These are phyloP conservation scores for Pythium folliculosum DNA, from an alignment of 352 stramenopile species.

Conservation along the genomic window DNA sequence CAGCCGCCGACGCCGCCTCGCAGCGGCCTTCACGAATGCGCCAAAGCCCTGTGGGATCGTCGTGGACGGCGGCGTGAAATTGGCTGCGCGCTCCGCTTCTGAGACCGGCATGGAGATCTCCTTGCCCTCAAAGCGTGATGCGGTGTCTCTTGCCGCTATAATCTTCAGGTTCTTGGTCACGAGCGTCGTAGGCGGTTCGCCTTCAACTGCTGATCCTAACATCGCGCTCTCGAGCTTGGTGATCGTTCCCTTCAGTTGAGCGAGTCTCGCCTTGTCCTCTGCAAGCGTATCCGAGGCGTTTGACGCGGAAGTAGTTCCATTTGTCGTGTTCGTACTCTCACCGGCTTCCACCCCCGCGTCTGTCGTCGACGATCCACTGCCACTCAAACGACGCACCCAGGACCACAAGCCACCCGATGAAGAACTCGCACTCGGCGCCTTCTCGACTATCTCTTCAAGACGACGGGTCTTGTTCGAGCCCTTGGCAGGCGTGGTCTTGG, in stretches of 20 bases:
- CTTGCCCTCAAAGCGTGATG: slow-evolving; percentile 44
- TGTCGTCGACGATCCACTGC: slow-evolving; percentile 5
- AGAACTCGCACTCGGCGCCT: slow-evolving; percentile 7
- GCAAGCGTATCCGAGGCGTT: slow-evolving; percentile 28
- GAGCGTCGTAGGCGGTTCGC: slow-evolving; percentile 52
- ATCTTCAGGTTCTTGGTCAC: slow-evolving; percentile 70
- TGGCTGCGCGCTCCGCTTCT: slow-evolving; percentile 45
- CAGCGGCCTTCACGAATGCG: slow-evolving; percentile 31
- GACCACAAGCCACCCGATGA: slow-evolving; percentile 21
- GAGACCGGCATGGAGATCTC: slow-evolving; percentile 42
- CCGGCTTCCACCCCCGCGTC: not conserved
- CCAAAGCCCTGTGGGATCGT: slow-evolving; percentile 55
- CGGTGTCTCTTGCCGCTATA: slow-evolving; percentile 43
- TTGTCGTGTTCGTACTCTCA: not conserved
- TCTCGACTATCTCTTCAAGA: slow-evolving; percentile 6
- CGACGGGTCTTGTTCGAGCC: slow-evolving; percentile 3
- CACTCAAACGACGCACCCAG: slow-evolving; percentile 15
- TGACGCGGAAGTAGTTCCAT: slow-evolving; percentile 6
- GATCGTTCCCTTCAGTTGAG: slow-evolving; percentile 50
- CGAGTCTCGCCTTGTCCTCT: slow-evolving; percentile 36
- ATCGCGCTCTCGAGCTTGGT: slow-evolving; percentile 50
- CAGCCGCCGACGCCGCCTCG: slow-evolving; percentile 21
- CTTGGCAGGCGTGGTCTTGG: not conserved
- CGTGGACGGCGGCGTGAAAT: slow-evolving; percentile 51
- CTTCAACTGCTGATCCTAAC: slow-evolving; percentile 44